phyloP scores from a whole-genome alignment of 495 filamentous ascomycete genomes.

The Penicillium lividum region DNA sequence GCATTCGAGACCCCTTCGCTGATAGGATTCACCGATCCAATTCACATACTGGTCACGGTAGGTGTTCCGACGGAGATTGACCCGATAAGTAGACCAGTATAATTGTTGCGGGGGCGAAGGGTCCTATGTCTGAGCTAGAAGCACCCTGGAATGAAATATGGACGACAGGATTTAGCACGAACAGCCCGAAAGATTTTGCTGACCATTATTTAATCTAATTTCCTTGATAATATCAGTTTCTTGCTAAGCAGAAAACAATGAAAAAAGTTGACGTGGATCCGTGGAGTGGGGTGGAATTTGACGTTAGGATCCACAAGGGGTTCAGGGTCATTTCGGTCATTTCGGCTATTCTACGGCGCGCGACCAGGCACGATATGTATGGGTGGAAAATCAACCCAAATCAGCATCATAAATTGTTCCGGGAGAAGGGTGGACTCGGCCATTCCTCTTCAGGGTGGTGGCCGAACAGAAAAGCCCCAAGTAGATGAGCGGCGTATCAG shows the following conservation, averaged over 20 bases:
- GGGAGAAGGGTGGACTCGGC: slow-evolving; percentile 17
- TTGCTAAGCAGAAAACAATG: neutral
- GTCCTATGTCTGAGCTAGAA: slow-evolving; percentile 3
- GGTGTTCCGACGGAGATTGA: slow-evolving; percentile 10
- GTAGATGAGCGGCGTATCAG: slow-evolving; percentile 23
- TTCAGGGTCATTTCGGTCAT: slow-evolving; percentile 15
- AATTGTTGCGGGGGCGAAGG: slow-evolving; percentile 7
- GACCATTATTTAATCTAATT: slow-evolving; percentile 15
- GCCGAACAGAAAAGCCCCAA: slow-evolving; percentile 17
- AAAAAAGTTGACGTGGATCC: neutral
- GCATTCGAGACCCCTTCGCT: slow-evolving; percentile 8
- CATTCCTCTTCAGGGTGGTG: slow-evolving; percentile 15
- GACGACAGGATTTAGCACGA: slow-evolving; percentile 16
- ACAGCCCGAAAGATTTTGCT: slow-evolving; percentile 8
- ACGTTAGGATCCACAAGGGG: slow-evolving; percentile 10
- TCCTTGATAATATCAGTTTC: neutral
- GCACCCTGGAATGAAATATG: neutral
- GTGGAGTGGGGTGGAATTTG: slow-evolving; percentile 10
- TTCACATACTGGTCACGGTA: slow-evolving; percentile 9
- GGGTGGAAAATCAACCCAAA: slow-evolving; percentile 13
- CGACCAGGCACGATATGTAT: slow-evolving; percentile 1
- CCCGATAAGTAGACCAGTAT: slow-evolving; percentile 1
- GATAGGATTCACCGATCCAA: slow-evolving; percentile 1
- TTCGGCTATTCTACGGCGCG: slow-evolving; percentile 1
- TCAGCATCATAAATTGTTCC: slow-evolving; percentile 20